A percentile compares a stretch with the other conserved stretches of the same genome.
Evolutionary conservation across 2,329 filamentous ascomycete species (phyloP).

Genomic region (Annulohypoxylon truncatum): DNA sequence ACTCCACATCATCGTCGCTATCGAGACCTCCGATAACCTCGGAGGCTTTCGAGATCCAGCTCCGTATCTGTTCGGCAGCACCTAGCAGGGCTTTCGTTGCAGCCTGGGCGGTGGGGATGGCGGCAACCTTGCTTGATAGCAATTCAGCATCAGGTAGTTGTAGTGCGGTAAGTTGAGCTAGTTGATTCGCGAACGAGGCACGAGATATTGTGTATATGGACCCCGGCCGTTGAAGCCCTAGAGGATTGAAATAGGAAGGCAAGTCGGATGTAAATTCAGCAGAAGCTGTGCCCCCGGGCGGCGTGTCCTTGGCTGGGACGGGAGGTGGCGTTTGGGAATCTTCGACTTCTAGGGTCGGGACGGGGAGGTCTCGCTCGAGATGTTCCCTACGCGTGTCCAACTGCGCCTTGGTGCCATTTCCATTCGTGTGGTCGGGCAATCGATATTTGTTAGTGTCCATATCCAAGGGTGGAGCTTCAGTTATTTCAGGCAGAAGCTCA

Average conservation of each 20-base stretch:
- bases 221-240: slow-evolving; percentile 75
- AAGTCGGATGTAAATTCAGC: slow-evolving; percentile 63
- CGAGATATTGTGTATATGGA: slow-evolving; percentile 95
- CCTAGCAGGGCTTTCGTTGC: slow-evolving; percentile 85
- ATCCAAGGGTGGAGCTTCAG: slow-evolving; percentile 61
- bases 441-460: slow-evolving; percentile 82
- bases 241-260: slow-evolving; percentile 73
- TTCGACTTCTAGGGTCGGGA: slow-evolving; percentile 49
- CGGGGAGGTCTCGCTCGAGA: slow-evolving; percentile 61
- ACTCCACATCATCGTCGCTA: slow-evolving; percentile 96
- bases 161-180: slow-evolving; percentile 90
- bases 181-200: slow-evolving; percentile 91
- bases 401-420: slow-evolving; percentile 74
- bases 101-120: slow-evolving; percentile 85
- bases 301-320: slow-evolving; percentile 65
- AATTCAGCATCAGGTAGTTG: slow-evolving; percentile 87
- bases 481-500: slow-evolving; percentile 64
- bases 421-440: slow-evolving; percentile 75
- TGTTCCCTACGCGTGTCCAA: slow-evolving; percentile 68
- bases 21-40: slow-evolving; percentile 90
- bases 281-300: slow-evolving; percentile 54
- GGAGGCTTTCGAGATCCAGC: slow-evolving; percentile 92
- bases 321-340: slow-evolving; percentile 57
- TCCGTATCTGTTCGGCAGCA: slow-evolving; percentile 90
- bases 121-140: slow-evolving; percentile 83